Percentiles rank a stretch among this genome's conserved stretches.
Evolutionary conservation across 225 moss, liverwort and hornwort genomes (phyloP).

Genomic region (Ulota crispa): DNA sequence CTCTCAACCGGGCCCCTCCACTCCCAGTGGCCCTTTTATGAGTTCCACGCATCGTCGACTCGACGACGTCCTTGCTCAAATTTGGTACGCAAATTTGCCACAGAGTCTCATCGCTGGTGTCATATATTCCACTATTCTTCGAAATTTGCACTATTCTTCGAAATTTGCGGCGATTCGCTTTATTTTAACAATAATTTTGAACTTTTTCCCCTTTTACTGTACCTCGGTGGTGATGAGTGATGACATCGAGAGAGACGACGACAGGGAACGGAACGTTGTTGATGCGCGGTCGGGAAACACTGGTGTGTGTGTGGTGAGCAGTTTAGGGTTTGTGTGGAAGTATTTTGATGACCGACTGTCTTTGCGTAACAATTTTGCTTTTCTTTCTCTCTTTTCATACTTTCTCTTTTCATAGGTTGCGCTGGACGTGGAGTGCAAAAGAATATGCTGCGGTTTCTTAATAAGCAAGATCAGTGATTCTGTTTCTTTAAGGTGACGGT

Average conservation of each 20-base stretch:
- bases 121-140: neutral
- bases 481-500: neutral
- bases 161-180: neutral
- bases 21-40: neutral
- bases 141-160: too few species aligned
- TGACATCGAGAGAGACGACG: neutral
- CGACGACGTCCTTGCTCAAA: neutral
- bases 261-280: neutral
- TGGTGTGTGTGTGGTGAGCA: neutral
- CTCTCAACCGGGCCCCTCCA: too few species aligned
- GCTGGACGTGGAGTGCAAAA: neutral
- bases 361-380: neutral
- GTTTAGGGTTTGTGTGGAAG: neutral
- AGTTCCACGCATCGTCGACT: neutral
- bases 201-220: neutral
- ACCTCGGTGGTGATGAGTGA: neutral
- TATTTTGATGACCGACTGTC: neutral
- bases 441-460: neutral
- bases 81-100: neutral
- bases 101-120: neutral
- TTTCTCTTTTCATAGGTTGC: neutral
- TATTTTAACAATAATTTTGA: neutral
- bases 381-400: neutral
- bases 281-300: constrained; percentile 5
- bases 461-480: neutral